These are phyloP conservation scores for Trichoderma sp. DNA, from an alignment of 2,329 filamentous ascomycete species.

Conservation along the genomic window DNA sequence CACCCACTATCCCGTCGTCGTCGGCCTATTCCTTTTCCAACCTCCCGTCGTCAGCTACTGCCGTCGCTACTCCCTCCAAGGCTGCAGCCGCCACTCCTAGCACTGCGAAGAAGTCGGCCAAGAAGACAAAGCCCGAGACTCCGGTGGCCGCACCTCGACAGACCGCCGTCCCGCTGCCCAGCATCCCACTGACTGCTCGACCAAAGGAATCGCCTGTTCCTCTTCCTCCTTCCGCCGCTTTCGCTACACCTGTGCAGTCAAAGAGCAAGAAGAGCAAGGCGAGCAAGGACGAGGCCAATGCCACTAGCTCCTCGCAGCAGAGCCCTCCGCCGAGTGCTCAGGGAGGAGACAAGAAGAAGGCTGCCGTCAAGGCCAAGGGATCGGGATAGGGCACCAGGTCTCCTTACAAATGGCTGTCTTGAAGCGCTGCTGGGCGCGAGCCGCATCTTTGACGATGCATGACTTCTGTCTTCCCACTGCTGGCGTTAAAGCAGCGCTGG, in stretches of 20 bases:
- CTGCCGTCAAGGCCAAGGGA: slow-evolving; percentile 1
- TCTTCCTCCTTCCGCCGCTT: slow-evolving; percentile 28
- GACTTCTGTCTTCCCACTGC: neutral
- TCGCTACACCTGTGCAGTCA: slow-evolving; percentile 31
- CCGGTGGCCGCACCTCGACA: slow-evolving; percentile 38
- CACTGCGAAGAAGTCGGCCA: slow-evolving; percentile 33
- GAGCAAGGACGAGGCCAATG: slow-evolving; percentile 36
- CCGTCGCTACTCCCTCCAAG: slow-evolving; percentile 35
- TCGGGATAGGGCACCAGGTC: slow-evolving; percentile 15
- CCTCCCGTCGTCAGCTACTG: slow-evolving; percentile 24
- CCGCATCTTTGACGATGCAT: neutral
- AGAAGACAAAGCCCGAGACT: slow-evolving; percentile 35
- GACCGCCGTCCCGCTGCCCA: slow-evolving; percentile 42
- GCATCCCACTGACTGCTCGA: slow-evolving; percentile 40
- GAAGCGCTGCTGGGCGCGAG: neutral
- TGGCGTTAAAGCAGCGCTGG: neutral
- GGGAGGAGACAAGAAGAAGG: slow-evolving; percentile 24
- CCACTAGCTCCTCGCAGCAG: slow-evolving; percentile 28
- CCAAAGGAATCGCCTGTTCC: slow-evolving; percentile 36
- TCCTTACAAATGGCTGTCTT: slow-evolving; percentile 11
- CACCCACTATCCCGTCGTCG: slow-evolving; percentile 38
- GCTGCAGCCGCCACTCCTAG: slow-evolving; percentile 32
- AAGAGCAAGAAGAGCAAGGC: slow-evolving; percentile 39
- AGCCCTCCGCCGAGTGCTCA: slow-evolving; percentile 33
- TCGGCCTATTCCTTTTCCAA: slow-evolving; percentile 30